Evolutionary conservation across 257 asterid species (phyloP), one percentile per base, ranked within the genome.

Genomic region (Capsicum rhomboideum): DNA sequence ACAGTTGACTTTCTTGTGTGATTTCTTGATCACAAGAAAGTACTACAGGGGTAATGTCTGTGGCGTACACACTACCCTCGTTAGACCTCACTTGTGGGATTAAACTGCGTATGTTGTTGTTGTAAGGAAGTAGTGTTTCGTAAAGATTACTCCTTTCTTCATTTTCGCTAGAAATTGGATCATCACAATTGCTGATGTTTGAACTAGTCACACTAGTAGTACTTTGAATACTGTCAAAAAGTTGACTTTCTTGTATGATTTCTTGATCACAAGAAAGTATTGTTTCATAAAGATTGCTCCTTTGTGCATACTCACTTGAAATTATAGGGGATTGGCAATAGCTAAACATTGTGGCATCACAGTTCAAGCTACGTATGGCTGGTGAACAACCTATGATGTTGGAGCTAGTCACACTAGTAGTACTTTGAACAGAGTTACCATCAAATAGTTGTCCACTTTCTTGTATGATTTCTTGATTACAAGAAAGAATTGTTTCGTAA

Each of bases 361-460:
- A 40, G 44, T 40, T 31, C 37, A 31, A 31, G 37, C 37, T 31
- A 31, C 37, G 37, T 31, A 31, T 6, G 44, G 44, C 44, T 40
- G 44, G 44, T 7, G 7, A 3, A 40, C 44, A 40, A 6, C 7
- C 44, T 40, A 40, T 40, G 23, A n/a, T 64, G 72, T 66, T 66
- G 17, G 23, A 66, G 40, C 21, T 66, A 66, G 74, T 31, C 44
- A 66, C 13, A 66, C 21, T 64, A 16, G 75, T 66, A 1, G 14
- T 14, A 29, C 44, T 29, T 64, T 64, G 72, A 64, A 64, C n/a
- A 29, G 46, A 66, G 44, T 90, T 90, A 28, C 77, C 14, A 6
- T 31, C 77, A 3, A 87, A 86, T 83, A 83, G 50, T 16, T 31
- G 82, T 64, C 81, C 66, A 68, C 72, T 49, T 42, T 49, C 86